Conservation (phyloP, 2,329 filamentous ascomycete genomes). For the Ophiostoma populinum region DNA sequence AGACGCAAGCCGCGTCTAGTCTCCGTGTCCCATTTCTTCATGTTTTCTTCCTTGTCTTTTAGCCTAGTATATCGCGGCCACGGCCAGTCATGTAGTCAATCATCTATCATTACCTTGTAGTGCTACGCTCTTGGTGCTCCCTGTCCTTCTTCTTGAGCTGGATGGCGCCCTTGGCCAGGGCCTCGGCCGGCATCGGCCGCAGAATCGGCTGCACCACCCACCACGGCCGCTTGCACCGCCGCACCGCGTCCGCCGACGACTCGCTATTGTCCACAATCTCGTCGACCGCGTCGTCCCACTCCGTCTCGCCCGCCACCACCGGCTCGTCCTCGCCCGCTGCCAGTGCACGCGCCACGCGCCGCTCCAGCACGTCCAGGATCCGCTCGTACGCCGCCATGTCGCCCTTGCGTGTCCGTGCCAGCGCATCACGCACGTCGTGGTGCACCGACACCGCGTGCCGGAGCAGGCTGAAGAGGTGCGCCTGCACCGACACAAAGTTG, state of each 20-base stretch:
- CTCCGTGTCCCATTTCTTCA: no score
- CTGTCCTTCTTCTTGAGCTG: slow-evolving; percentile 53
- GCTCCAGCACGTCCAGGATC: slow-evolving; percentile 59
- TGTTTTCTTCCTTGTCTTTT: no score
- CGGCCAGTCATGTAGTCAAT: no score
- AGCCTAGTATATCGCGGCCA: no score
- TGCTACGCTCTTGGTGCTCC: not conserved
- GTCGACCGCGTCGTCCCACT: slow-evolving; percentile 13
- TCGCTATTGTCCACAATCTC: slow-evolving; percentile 24
- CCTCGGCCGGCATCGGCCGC: slow-evolving; percentile 73
- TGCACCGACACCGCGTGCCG: slow-evolving; percentile 65
- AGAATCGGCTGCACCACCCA: slow-evolving; percentile 85
- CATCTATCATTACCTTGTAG: no score
- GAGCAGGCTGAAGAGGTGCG: slow-evolving; percentile 84
- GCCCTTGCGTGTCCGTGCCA: slow-evolving; percentile 50
- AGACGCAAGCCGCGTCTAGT: no score
- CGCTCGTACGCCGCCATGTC: slow-evolving; percentile 64
- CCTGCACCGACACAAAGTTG: slow-evolving; percentile 69
- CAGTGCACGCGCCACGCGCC: slow-evolving; percentile 54
- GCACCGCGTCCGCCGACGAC: slow-evolving; percentile 50
- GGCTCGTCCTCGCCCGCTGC: slow-evolving; percentile 54
- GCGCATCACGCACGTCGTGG: slow-evolving; percentile 69
- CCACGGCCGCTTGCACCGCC: slow-evolving; percentile 63
- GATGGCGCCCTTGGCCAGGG: slow-evolving; percentile 64
- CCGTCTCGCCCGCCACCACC: slow-evolving; percentile 20